Conservation (phyloP, 2,329 filamentous ascomycete species). For the Thielaviopsis musarum region DNA sequence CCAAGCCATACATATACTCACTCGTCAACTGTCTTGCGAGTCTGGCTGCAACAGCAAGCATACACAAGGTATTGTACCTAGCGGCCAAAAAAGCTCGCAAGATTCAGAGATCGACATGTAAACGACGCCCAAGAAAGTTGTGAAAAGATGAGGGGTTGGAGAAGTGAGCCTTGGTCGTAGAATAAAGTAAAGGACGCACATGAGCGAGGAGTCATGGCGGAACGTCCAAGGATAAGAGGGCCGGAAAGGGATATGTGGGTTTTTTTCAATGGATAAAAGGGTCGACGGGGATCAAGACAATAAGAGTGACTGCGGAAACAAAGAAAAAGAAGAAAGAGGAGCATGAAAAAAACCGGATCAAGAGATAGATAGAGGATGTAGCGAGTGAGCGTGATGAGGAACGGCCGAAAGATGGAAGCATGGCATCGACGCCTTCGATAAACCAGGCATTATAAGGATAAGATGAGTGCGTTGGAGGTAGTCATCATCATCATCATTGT, state of each 20-base stretch:
- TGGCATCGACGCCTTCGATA: neutral
- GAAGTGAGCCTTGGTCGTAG: neutral
- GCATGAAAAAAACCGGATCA: slow-evolving; percentile 1
- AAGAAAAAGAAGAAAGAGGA: slow-evolving; percentile 1
- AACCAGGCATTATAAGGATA: neutral
- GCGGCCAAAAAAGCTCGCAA: neutral
- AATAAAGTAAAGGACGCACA: neutral
- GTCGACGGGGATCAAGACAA: slow-evolving; percentile 1
- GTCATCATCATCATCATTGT: neutral
- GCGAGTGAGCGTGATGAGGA: neutral
- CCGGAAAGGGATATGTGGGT: neutral
- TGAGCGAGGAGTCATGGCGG: neutral
- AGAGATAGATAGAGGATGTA: neutral
- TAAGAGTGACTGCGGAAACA: neutral
- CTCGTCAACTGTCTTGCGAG: neutral
- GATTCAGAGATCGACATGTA: neutral
- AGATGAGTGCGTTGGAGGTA: neutral
- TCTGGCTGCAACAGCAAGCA: neutral
- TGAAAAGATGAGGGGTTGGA: neutral
- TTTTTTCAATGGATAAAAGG: neutral
- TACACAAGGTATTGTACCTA: neutral
- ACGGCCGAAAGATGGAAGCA: slow-evolving; percentile 1
- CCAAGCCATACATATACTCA: neutral
- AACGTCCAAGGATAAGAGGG: neutral
- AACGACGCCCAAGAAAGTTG: neutral